Base-by-base conservation (phyloP, 75 land plant genomes). In the Selaginella moellendorffii region DNA sequence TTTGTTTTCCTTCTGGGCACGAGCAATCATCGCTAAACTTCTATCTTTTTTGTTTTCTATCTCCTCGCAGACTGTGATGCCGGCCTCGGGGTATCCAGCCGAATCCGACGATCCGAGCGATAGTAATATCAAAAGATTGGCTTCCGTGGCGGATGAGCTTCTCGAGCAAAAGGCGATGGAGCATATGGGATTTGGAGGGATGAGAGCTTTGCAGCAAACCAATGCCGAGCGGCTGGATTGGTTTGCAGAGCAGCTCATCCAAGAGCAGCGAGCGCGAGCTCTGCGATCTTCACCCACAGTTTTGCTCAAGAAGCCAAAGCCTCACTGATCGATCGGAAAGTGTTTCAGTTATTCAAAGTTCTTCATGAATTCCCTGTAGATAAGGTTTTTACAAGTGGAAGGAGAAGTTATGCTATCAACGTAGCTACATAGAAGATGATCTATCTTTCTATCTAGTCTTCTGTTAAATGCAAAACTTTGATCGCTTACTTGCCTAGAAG, bases 161-260 rank as follows among this genome's bases (percentile, higher is more conserved):
- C 63, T 89, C 63, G 60, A 66, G 30, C 79, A 81, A 65, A 79
- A 65, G 29, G 75, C 78, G 20, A 72, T 86, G 67, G 90, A 90
- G 80, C 71, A 80, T 52, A 63, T 90, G 65, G 86, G 86, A 30
- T 90, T 90, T 59, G 89, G 85, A 54, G 90, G 96, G 60, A 87
- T 79, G 69, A 76, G 79, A 65, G 60, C 77, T 23, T 63, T 84
- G 63, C 64, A 71, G 54, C 75, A 72, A 63, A 83, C 79, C 24
- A 86, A 86, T 67, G 78, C 77, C 0, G 73, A 90, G 72, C 78
- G 90, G 23, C 69, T 86, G 31, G 81, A 78, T 30, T 68, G 74
- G 66, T 86, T 90, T 31, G 87, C 79, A 12, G 81, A 82, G 36
- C 76, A 81, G 28, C 79, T 90, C 0, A 75, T 86, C 42, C 77